Evolutionary conservation across 1,139 yeast species (phyloP), one percentile per base, ranked within the genome.

Genomic region (Suhomyces wounanorum): DNA sequence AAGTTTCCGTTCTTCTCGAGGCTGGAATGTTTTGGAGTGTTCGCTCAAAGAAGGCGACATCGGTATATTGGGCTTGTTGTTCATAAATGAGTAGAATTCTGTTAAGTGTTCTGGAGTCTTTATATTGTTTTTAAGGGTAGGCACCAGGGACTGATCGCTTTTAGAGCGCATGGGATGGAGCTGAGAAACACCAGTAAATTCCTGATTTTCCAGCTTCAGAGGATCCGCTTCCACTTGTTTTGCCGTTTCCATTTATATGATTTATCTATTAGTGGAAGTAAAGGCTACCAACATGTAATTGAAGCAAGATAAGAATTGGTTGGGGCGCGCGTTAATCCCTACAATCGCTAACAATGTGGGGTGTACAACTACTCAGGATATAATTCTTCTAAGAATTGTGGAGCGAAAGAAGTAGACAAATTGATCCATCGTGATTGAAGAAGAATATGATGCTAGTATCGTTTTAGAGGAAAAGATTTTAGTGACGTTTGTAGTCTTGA

Each of bases 61-160:
- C 16, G 59, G 48, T 10, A 50, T 51, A 39, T 38, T 46, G n/a
- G 68, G 55, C 31, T 60, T 57, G 60, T 71, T 64, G 55, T 68
- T 74, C 66, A 75, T 77, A 60, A 71, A 78, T 17, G 78, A 71
- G 63, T 71, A 78, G 61, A 83, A 83, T 62, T 83, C 87, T 2
- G 84, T 73, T 30, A 83, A 67, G 59, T 83, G 87, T 8, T 81
- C 76, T 1, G 84, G 80, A 8, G 73, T 71, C 30, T 56, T 48
- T 18, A 33, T n/a, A n/a, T 35, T 46, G 44, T 25, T 7, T n/a
- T 16, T n/a, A 3, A 33, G 18, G n/a, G 33, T 4, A 8, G 42
- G n/a, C 2, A 6, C 37, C 9, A 10, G 21, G 5, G 37, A 14
- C 18, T 33, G 37, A 3, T 14, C 18, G 9, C 18, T 8, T 33